Conservation (phyloP, 2,329 filamentous ascomycete genomes). For the Podosphaera xanthii region DNA sequence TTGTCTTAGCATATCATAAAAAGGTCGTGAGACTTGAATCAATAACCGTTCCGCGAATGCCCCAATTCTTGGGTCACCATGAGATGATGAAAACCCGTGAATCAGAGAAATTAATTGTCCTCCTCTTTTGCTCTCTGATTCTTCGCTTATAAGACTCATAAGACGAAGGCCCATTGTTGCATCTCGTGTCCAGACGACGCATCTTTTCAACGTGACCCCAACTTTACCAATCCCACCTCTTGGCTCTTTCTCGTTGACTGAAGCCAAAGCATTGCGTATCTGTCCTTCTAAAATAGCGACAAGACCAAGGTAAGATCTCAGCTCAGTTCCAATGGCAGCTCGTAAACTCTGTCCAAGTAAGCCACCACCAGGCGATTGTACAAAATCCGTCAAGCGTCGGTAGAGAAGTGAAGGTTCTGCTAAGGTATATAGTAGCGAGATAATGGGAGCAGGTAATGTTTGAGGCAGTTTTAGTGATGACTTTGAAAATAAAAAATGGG, state of each 20-base stretch:
- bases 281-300: slow-evolving; percentile 85
- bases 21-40: slow-evolving; percentile 69
- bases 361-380: slow-evolving; percentile 58
- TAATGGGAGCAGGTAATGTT: slow-evolving; percentile 59
- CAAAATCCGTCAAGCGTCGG: slow-evolving; percentile 54
- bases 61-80: slow-evolving; percentile 86
- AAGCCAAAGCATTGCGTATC: slow-evolving; percentile 58
- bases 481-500: slow-evolving; percentile 55
- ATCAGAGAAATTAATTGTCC: slow-evolving; percentile 86
- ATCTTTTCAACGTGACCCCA: slow-evolving; percentile 83
- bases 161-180: slow-evolving; percentile 85
- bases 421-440: slow-evolving; percentile 70
- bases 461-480: slow-evolving; percentile 52
- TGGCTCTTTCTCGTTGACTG: slow-evolving; percentile 44
- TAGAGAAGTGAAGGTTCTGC: slow-evolving; percentile 92
- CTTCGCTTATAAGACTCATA: slow-evolving; percentile 85
- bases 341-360: slow-evolving; percentile 81
- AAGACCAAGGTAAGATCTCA: slow-evolving; percentile 72
- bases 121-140: slow-evolving; percentile 63
- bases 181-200: slow-evolving; percentile 91
- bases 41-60: slow-evolving; percentile 81
- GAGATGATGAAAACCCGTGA: slow-evolving; percentile 76
- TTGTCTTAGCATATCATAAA: slow-evolving; percentile 84
- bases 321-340: slow-evolving; percentile 62
- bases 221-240: slow-evolving; percentile 57